Conservation (phyloP, 306 rosid genomes). For the Cyamopsis tetragonoloba region DNA sequence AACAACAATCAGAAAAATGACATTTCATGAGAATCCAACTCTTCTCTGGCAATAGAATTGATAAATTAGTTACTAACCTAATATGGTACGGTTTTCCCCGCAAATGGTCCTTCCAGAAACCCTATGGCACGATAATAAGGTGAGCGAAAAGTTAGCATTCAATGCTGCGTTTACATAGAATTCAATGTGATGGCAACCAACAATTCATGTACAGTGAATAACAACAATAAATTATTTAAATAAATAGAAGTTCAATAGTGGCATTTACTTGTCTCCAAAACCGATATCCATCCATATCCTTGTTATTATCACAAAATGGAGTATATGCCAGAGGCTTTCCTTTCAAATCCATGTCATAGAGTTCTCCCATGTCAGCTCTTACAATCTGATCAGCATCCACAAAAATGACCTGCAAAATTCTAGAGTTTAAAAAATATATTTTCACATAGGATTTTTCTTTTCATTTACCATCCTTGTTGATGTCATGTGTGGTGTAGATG, state of each 20-base stretch:
- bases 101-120: slow-evolving; percentile 97
- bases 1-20: slow-evolving; percentile 6
- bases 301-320: slow-evolving; percentile 96
- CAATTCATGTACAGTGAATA: not conserved
- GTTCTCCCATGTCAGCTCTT: slow-evolving; percentile 98
- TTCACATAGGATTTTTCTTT: not conserved
- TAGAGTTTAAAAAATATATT: slow-evolving; percentile 19
- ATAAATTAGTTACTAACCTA: slow-evolving; percentile 48
- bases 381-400: slow-evolving; percentile 97
- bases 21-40: slow-evolving; percentile 9
- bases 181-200: slow-evolving; percentile 3
- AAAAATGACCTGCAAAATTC: slow-evolving; percentile 82
- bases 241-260: slow-evolving; percentile 17
- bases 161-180: not conserved
- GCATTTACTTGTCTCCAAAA: slow-evolving; percentile 94
- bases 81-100: slow-evolving; percentile 92
- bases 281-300: slow-evolving; percentile 97
- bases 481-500: not conserved
- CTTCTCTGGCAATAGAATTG: not conserved
- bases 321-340: slow-evolving; percentile 96
- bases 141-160: slow-evolving; percentile 17
- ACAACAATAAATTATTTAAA: slow-evolving; percentile 3
- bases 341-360: slow-evolving; percentile 93
- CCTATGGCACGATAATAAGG: slow-evolving; percentile 48
- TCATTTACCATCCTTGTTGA: not conserved